phyloP scores from a whole-genome alignment of 768 basidiomycete genomes.

The Trametes cubensis region DNA sequence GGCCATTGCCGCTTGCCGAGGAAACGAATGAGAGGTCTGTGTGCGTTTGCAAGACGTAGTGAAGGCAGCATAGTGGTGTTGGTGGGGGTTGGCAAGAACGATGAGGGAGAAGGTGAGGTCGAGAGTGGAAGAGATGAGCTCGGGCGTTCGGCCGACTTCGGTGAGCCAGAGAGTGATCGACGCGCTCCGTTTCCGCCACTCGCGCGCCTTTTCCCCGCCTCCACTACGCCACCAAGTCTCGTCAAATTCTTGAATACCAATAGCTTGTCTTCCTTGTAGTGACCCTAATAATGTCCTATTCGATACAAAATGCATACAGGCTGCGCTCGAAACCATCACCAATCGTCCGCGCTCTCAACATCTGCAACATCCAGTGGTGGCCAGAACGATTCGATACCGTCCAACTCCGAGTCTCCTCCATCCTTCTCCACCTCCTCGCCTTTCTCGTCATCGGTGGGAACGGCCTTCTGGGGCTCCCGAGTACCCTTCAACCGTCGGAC shows the following conservation, averaged over 20 bases:
- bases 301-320: background rate
- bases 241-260: background rate
- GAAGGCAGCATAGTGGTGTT: constrained; percentile 29
- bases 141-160: constrained; percentile 22
- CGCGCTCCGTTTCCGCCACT: constrained; percentile 5
- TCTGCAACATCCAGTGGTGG: constrained; percentile 27
- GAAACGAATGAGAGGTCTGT: constrained; percentile 35
- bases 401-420: constrained; percentile 39
- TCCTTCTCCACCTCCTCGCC: constrained; percentile 46
- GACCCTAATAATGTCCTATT: background rate
- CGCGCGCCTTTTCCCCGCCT: background rate
- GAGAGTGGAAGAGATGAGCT: background rate
- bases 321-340: background rate
- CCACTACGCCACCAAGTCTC: background rate
- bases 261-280: background rate
- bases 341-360: constrained; percentile 24
- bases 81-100: constrained; percentile 12
- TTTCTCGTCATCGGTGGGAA: constrained; percentile 22
- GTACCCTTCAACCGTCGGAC: constrained; percentile 36
- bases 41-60: constrained; percentile 29
- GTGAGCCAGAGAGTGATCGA: background rate
- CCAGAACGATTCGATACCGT: constrained; percentile 29
- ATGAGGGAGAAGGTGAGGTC: background rate
- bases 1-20: constrained; percentile 35
- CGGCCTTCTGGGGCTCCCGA: constrained; percentile 30